A percentile compares a stretch with the other conserved stretches of the same genome.
Conservation (phyloP, 2,329 filamentous ascomycete genomes). For the Tolypocladium ovalisporum region DNA sequence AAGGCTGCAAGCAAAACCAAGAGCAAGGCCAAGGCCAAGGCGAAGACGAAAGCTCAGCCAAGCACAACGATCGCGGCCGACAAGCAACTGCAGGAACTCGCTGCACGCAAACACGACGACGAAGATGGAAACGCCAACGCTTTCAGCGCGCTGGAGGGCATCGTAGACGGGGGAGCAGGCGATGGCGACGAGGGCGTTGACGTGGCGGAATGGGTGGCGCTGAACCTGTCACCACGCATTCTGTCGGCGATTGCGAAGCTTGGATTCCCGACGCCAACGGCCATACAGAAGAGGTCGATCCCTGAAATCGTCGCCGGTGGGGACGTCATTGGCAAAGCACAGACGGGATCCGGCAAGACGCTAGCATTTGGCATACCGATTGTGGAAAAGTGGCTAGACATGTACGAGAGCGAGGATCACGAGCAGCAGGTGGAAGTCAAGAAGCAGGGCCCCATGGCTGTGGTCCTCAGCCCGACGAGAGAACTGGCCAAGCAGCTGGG, state of each 20-base stretch:
- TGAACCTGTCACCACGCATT: constrained; percentile 62
- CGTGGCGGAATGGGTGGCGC: constrained; percentile 65
- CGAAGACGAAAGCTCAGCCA: constrained; percentile 19
- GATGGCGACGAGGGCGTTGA: constrained; percentile 52
- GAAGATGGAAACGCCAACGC: constrained; percentile 27
- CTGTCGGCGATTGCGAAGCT: constrained; percentile 68
- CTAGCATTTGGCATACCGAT: constrained; percentile 92
- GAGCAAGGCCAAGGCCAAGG: constrained; percentile 13
- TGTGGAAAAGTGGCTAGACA: constrained; percentile 66
- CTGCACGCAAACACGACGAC: constrained; percentile 22
- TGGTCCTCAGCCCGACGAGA: constrained; percentile 84
- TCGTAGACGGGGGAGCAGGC: constrained; percentile 36
- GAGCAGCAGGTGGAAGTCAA: constrained; percentile 15
- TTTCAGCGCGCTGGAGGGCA: constrained; percentile 43
- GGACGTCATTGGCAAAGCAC: constrained; percentile 91
- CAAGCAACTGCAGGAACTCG: constrained; percentile 18
- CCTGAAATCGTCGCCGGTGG: constrained; percentile 72
- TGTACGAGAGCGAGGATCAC: constrained; percentile 22
- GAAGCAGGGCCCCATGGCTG: constrained; percentile 49
- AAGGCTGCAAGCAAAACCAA: constrained; percentile 13
- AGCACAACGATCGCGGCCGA: constrained; percentile 22
- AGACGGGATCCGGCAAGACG: constrained; percentile 94
- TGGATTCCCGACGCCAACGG: constrained; percentile 69
- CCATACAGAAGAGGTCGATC: constrained; percentile 71
- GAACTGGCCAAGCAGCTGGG: constrained; percentile 89